Evolutionary conservation across 257 asterid genomes (phyloP).

Genomic region (Parsonsia alboflavescens): DNA sequence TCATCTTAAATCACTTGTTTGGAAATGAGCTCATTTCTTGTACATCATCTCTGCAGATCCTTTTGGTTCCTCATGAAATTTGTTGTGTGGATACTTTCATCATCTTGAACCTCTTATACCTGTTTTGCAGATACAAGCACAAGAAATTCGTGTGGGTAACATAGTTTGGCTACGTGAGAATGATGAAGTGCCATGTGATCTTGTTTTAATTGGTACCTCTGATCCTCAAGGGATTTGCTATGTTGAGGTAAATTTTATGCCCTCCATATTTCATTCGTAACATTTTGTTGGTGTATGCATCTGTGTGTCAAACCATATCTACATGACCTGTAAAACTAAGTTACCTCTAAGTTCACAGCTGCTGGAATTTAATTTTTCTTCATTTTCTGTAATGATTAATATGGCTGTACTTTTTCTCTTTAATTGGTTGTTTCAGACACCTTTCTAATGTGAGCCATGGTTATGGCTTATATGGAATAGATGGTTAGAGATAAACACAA

Average conservation of each 20-base stretch:
- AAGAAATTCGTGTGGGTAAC: slow-evolving; percentile 82
- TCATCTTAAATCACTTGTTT: background rate
- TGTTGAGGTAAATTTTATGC: slow-evolving; percentile 63
- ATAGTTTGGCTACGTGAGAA: slow-evolving; percentile 98
- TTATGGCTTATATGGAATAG: background rate
- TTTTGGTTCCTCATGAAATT: slow-evolving; percentile 1
- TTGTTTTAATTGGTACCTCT: slow-evolving; percentile 85
- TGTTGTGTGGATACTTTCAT: background rate
- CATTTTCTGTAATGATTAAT: background rate
- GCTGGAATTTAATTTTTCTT: background rate
- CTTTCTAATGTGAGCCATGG: background rate
- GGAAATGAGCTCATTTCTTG: background rate
- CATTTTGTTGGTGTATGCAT: background rate
- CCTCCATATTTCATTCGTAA: background rate
- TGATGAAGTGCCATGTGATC: slow-evolving; percentile 99
- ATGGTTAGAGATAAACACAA: background rate
- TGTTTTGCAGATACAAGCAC: slow-evolving; percentile 72
- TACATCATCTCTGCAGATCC: background rate
- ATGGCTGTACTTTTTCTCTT: background rate
- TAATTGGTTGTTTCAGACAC: background rate
- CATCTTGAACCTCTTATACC: slow-evolving; percentile 19
- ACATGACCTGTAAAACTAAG: background rate
- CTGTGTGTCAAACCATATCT: background rate
- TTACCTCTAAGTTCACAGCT: background rate
- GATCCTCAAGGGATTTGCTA: slow-evolving; percentile 92